Percentiles rank a stretch among this genome's conserved stretches.
phyloP scores from a whole-genome alignment of 1,284 basidiomycete genomes.

The Peniophora sp. region DNA sequence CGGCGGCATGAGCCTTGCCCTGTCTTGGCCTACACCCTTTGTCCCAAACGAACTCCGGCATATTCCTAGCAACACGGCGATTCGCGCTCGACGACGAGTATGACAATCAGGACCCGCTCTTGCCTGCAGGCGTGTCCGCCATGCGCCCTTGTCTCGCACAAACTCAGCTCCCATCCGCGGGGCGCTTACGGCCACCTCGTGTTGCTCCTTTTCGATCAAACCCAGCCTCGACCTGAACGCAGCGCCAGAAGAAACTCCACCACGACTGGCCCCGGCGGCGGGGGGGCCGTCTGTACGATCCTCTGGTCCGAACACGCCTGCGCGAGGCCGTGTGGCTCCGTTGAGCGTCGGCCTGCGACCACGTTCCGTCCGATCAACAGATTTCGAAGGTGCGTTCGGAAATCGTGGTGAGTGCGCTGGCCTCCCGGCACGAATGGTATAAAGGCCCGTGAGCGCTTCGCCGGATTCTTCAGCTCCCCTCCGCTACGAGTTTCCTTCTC shows the following conservation, averaged over 20 bases:
- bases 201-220: constrained; percentile 52
- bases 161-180: constrained; percentile 16
- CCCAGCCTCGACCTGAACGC: constrained; percentile 39
- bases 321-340: constrained; percentile 52
- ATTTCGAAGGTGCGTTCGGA: constrained; percentile 38
- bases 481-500: constrained; percentile 12
- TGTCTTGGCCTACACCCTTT: constrained; percentile 26
- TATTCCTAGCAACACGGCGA: too few relatives aligned
- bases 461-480: constrained; percentile 9
- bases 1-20: too few relatives aligned
- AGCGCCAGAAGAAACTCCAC: constrained; percentile 65
- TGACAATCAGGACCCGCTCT: too few relatives aligned
- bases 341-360: constrained; percentile 60
- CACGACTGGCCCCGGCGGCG: constrained; percentile 39
- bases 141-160: not conserved
- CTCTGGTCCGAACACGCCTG: constrained; percentile 39
- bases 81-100: too few relatives aligned
- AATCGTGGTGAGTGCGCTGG: constrained; percentile 18
- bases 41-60: constrained; percentile 12
- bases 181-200: constrained; percentile 50
- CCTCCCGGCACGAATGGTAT: constrained; percentile 14
- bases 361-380: constrained; percentile 65
- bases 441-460: constrained; percentile 14
- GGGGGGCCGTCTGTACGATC: constrained; percentile 24
- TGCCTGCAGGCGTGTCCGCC: too few relatives aligned